Evolutionary conservation across 2,329 filamentous ascomycete species (phyloP), one percentile per base, ranked within the genome.

Genomic region (Pseudocercospora ulei): DNA sequence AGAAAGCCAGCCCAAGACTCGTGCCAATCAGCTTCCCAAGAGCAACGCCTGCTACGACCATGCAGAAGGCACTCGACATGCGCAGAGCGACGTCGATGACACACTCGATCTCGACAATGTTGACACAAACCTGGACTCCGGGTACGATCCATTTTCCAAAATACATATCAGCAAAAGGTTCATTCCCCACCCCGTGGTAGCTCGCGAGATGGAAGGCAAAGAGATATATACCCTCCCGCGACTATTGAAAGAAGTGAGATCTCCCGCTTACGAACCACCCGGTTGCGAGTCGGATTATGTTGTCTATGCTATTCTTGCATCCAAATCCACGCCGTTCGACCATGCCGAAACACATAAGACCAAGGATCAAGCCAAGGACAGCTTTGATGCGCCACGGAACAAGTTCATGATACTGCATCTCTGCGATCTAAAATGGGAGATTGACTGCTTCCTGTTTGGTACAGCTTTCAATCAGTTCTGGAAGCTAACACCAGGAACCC

Each of bases 401-500:
- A 95, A 93, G 60, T 98, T 92, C 65, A 95, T 98, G 82, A 80
- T 88, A 1, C 67, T 98, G 46, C 83, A 76, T 1, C 69, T 98
- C 2, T 85, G 83, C 0, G 88, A 98, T 60, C 68, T 98, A 7
- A 80, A 85, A 53, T 94, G 79, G 76, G 85, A 94, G 52, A 62
- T 98, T 7, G 87, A 96, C 48, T 72, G 96, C 26, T 96, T 86
- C 53, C 73, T 98, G 8, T 98, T 98, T 62, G 82, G 83, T 53
- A 78, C 80, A 0, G 92, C 85, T 4, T 95, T 96, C 54, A 80
- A 83, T 9, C 78, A 82, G 38, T 98, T 90, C 65, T 96, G 88
- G 80, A 93, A 93, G 57, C 68, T 96, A n/a, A 78, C 78, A 0
- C 75, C 84, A 1, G 90, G 90, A n/a, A 95, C 87, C 0, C 73